These are phyloP conservation scores for Pseudozyma hubeiensis DNA, from an alignment of 1,284 basidiomycete species.

Conservation along the genomic window DNA sequence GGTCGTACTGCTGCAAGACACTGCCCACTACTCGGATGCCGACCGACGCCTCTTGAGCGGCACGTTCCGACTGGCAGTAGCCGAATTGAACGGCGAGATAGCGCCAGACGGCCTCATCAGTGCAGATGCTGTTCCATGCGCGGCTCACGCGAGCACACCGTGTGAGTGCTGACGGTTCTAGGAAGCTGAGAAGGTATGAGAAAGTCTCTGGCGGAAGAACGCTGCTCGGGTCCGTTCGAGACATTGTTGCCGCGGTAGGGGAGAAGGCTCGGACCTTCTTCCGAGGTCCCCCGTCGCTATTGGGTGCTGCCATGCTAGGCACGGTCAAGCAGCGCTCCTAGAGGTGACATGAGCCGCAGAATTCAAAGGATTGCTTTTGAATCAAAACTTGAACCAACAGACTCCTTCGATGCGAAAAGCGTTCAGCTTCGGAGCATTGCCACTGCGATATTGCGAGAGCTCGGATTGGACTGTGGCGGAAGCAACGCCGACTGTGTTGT, in stretches of 20 bases:
- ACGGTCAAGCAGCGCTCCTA: not conserved
- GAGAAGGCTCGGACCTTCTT: conserved; percentile 19
- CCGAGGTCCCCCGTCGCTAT: conserved; percentile 1
- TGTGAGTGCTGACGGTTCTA: conserved; percentile 34
- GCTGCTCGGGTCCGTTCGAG: conserved; percentile 14
- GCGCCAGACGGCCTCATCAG: conserved; percentile 29
- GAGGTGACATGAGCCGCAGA: not conserved
- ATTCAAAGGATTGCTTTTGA: too few relatives aligned
- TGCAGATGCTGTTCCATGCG: conserved; percentile 26
- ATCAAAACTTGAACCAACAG: too few relatives aligned
- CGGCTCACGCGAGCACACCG: conserved; percentile 32
- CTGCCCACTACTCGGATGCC: conserved; percentile 21
- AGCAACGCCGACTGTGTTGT: too few relatives aligned
- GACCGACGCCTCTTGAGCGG: conserved; percentile 12
- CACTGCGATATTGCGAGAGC: too few relatives aligned
- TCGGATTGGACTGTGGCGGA: too few relatives aligned
- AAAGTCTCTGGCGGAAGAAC: conserved; percentile 43
- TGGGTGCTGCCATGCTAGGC: conserved; percentile 1
- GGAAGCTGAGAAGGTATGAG: conserved; percentile 30
- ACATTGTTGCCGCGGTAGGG: conserved; percentile 1
- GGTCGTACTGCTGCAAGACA: conserved; percentile 17
- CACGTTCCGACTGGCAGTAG: conserved; percentile 21
- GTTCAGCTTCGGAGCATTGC: too few relatives aligned
- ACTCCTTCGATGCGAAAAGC: too few relatives aligned
- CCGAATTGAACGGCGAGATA: conserved; percentile 14